Evolutionary conservation across 768 basidiomycete genomes (phyloP).

Genomic region (Tephrocybe sp.): DNA sequence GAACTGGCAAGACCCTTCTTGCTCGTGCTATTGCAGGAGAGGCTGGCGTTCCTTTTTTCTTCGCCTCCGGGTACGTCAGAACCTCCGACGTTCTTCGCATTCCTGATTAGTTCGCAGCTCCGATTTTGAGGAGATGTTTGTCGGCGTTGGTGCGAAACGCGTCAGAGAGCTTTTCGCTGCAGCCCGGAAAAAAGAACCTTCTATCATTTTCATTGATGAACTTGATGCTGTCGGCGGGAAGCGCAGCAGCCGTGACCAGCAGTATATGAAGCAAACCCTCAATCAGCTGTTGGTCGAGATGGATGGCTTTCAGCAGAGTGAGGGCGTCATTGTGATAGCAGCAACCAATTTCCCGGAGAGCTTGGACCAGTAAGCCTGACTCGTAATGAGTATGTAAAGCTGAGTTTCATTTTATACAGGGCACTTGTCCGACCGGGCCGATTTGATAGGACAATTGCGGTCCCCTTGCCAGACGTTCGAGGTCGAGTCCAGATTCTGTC

Average conservation of each 20-base stretch:
- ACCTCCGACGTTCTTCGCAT: slow-evolving; percentile 1
- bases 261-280: slow-evolving; percentile 91
- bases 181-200: slow-evolving; percentile 91
- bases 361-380: slow-evolving; percentile 72
- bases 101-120: slow-evolving; percentile 46
- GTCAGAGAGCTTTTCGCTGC: slow-evolving; percentile 93
- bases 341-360: slow-evolving; percentile 98
- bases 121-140: slow-evolving; percentile 98
- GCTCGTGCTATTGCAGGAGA: slow-evolving; percentile 97
- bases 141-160: slow-evolving; percentile 92
- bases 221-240: slow-evolving; percentile 93
- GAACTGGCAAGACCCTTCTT: slow-evolving; percentile 98
- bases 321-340: slow-evolving; percentile 94
- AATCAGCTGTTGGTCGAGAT: slow-evolving; percentile 97
- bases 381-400: neutral
- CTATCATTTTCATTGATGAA: slow-evolving; percentile 99
- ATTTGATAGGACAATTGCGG: slow-evolving; percentile 91
- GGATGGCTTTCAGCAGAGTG: slow-evolving; percentile 92
- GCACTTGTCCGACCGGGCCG: slow-evolving; percentile 95
- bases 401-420: slow-evolving; percentile 36
- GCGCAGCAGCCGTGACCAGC: slow-evolving; percentile 79
- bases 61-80: slow-evolving; percentile 77
- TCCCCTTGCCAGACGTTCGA: slow-evolving; percentile 92
- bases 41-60: slow-evolving; percentile 97
- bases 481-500: slow-evolving; percentile 91